Evolutionary conservation across 2,329 filamentous ascomycete species (phyloP).

Genomic region (Aspergillus jensenii): DNA sequence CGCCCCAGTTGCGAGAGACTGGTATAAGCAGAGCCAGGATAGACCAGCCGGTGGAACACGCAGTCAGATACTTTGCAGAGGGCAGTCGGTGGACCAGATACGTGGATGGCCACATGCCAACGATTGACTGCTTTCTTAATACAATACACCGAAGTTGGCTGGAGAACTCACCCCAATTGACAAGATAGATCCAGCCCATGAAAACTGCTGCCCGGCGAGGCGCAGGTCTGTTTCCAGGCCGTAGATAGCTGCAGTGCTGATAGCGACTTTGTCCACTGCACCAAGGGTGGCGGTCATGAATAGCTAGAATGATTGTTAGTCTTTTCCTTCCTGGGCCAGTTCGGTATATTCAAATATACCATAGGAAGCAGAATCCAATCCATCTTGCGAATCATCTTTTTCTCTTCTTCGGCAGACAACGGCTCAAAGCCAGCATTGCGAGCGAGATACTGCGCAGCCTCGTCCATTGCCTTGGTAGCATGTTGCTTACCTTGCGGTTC

Average conservation of each 20-base stretch:
- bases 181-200: slow-evolving; percentile 44
- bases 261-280: slow-evolving; percentile 30
- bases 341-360: slow-evolving; percentile 38
- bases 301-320: slow-evolving; percentile 13
- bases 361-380: slow-evolving; percentile 58
- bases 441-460: slow-evolving; percentile 27
- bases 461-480: slow-evolving; percentile 18
- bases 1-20: slow-evolving; percentile 5
- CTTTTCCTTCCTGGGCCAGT: too few species aligned
- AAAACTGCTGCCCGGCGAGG: slow-evolving; percentile 48
- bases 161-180: slow-evolving; percentile 14
- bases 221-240: slow-evolving; percentile 49
- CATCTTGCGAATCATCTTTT: slow-evolving; percentile 50
- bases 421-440: slow-evolving; percentile 19
- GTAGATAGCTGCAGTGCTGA: slow-evolving; percentile 52
- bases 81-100: slow-evolving; percentile 36
- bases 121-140: slow-evolving; percentile 35
- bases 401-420: slow-evolving; percentile 25
- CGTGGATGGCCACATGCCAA: slow-evolving; percentile 45
- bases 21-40: slow-evolving; percentile 23
- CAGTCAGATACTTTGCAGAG: slow-evolving; percentile 49
- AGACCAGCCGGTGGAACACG: slow-evolving; percentile 56
- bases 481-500: background rate
- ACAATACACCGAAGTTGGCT: background rate
- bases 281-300: slow-evolving; percentile 29